phyloP scores from a whole-genome alignment of 768 basidiomycete species.

The Pulveroboletus sp. region DNA sequence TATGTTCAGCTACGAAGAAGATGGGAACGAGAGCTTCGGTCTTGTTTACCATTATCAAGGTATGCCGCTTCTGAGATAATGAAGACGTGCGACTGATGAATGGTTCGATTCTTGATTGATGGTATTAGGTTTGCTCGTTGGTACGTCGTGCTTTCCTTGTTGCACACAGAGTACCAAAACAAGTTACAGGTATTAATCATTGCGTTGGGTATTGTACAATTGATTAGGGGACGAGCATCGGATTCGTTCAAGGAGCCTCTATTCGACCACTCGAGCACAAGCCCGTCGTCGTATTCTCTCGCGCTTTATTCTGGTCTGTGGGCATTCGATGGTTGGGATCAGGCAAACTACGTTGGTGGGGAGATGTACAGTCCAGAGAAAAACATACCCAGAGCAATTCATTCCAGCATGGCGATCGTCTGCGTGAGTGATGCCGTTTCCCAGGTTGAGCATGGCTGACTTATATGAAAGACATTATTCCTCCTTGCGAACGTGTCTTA shows the following conservation, averaged over 20 bases:
- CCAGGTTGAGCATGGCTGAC: not conserved
- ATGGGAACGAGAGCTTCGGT: slow-evolving; percentile 81
- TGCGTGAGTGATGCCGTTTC: slow-evolving; percentile 46
- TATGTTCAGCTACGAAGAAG: slow-evolving; percentile 77
- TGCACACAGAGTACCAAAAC: not conserved
- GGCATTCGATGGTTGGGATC: slow-evolving; percentile 98
- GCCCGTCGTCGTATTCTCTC: slow-evolving; percentile 86
- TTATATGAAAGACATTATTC: slow-evolving; percentile 58
- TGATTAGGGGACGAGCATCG: slow-evolving; percentile 68
- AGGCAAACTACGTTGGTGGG: slow-evolving; percentile 87
- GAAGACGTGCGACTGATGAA: slow-evolving; percentile 1
- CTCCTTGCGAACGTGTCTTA: slow-evolving; percentile 85
- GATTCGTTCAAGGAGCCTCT: slow-evolving; percentile 63
- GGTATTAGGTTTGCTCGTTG: slow-evolving; percentile 56
- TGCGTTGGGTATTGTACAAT: slow-evolving; percentile 74
- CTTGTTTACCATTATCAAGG: slow-evolving; percentile 87
- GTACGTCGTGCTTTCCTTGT: slow-evolving; percentile 39
- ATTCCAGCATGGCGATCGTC: slow-evolving; percentile 85
- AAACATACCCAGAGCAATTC: slow-evolving; percentile 87
- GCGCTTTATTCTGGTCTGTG: slow-evolving; percentile 93
- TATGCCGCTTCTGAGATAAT: slow-evolving; percentile 26
- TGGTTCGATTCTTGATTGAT: not conserved
- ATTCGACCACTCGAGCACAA: slow-evolving; percentile 70
- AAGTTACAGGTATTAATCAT: slow-evolving; percentile 60
- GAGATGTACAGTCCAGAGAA: slow-evolving; percentile 80